These are phyloP conservation scores for Coemansia sp. DNA, from an alignment of 192 early-diverging fungal genomes.

Conservation along the genomic window DNA sequence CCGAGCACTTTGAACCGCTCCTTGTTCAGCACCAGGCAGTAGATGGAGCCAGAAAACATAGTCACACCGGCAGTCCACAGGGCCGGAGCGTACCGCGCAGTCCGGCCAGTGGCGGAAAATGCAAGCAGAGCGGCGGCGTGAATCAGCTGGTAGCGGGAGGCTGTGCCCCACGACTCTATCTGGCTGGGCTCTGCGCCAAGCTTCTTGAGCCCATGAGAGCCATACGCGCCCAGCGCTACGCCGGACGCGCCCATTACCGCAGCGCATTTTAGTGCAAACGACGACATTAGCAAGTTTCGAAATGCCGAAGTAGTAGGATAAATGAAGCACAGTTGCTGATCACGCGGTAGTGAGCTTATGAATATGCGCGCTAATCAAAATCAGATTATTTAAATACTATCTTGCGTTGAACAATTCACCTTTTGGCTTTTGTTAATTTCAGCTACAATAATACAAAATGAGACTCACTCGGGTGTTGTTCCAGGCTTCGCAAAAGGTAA, in stretches of 20 bases:
- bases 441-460: slow-evolving; percentile 19
- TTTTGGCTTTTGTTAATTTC: slow-evolving; percentile 1
- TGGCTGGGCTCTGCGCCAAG: slow-evolving; percentile 32
- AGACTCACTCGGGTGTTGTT: slow-evolving; percentile 37
- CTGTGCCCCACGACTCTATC: slow-evolving; percentile 43
- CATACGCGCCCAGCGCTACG: slow-evolving; percentile 60
- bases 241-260: slow-evolving; percentile 52
- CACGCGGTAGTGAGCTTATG: background rate
- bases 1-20: slow-evolving; percentile 31
- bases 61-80: slow-evolving; percentile 53
- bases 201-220: slow-evolving; percentile 56
- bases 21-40: slow-evolving; percentile 48
- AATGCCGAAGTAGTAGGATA: background rate
- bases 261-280: slow-evolving; percentile 34
- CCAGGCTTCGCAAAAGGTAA: slow-evolving; percentile 48
- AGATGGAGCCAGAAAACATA: slow-evolving; percentile 59
- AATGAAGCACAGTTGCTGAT: background rate
- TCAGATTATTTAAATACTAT: background rate
- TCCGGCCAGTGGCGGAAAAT: slow-evolving; percentile 24
- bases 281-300: slow-evolving; percentile 9
- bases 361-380: background rate
- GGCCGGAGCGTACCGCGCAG: slow-evolving; percentile 23
- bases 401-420: background rate
- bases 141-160: slow-evolving; percentile 56
- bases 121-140: slow-evolving; percentile 56